Percentiles rank a stretch among this genome's conserved stretches.
phyloP scores from a whole-genome alignment of 2,329 filamentous ascomycete genomes.

The Trichoderma gracile region DNA sequence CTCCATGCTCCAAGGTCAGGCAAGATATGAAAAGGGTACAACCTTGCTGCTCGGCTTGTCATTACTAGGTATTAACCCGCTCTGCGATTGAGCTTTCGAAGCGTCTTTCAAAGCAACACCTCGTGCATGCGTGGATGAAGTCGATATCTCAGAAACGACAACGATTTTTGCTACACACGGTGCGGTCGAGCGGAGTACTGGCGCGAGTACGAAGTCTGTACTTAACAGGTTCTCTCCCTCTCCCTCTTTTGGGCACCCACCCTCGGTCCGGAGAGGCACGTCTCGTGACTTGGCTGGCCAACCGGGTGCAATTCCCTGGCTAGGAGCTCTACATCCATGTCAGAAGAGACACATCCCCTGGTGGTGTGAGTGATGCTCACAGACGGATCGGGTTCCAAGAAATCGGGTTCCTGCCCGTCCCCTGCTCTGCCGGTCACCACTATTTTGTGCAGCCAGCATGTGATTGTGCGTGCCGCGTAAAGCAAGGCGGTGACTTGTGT shows the following conservation, averaged over 20 bases:
- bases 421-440: not conserved
- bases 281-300: conserved; percentile 21
- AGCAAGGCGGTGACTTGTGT: not conserved
- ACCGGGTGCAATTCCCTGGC: conserved; percentile 22
- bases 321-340: conserved; percentile 14
- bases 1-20: not conserved
- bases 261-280: conserved; percentile 1
- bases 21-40: not conserved
- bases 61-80: not conserved
- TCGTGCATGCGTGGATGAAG: not conserved
- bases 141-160: not conserved
- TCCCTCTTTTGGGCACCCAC: not conserved
- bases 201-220: not conserved
- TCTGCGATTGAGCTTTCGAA: not conserved
- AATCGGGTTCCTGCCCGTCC: conserved; percentile 9
- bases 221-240: not conserved
- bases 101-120: not conserved
- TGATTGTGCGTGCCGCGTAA: not conserved
- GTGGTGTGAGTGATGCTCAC: conserved; percentile 10
- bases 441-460: not conserved
- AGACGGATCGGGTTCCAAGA: conserved; percentile 24
- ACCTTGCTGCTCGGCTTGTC: not conserved
- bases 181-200: not conserved
- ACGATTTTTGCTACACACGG: not conserved
- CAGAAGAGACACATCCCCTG: not conserved